These are phyloP conservation scores for Vigna reflexopilosa DNA, from an alignment of 306 rosid species.

Conservation along the genomic window DNA sequence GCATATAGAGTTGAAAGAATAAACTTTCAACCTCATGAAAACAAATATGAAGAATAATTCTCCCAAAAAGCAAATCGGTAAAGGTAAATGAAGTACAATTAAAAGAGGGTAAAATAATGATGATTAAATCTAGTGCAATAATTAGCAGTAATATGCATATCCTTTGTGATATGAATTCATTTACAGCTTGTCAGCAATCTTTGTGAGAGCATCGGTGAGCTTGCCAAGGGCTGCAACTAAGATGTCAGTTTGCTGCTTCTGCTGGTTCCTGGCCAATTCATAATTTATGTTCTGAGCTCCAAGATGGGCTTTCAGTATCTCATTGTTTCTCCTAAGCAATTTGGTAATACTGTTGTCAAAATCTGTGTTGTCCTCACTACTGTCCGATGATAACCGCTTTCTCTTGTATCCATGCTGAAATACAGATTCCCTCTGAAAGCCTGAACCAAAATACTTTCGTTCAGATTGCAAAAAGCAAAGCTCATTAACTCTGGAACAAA, in stretches of 20 bases:
- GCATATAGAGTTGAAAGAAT: slow-evolving; percentile 9
- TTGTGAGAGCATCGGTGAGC: slow-evolving; percentile 60
- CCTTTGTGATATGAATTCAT: slow-evolving; percentile 34
- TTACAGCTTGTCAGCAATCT: slow-evolving; percentile 66
- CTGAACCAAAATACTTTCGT: slow-evolving; percentile 46
- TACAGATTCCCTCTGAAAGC: slow-evolving; percentile 35
- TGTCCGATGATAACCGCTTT: slow-evolving; percentile 47
- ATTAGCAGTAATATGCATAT: slow-evolving; percentile 29
- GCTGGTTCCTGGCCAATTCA: slow-evolving; percentile 61
- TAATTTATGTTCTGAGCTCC: slow-evolving; percentile 52
- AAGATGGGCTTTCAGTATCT: slow-evolving; percentile 54
- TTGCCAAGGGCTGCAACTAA: slow-evolving; percentile 57
- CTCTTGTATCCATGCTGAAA: slow-evolving; percentile 55
- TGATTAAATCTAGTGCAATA: slow-evolving; percentile 38
- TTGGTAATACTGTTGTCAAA: slow-evolving; percentile 44
- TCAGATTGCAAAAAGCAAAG: slow-evolving; percentile 27
- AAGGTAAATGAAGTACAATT: not conserved
- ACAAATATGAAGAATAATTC: slow-evolving; percentile 16
- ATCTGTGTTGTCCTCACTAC: slow-evolving; percentile 34
- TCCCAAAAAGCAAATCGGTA: not conserved
- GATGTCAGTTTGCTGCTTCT: slow-evolving; percentile 55
- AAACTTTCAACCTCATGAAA: slow-evolving; percentile 31
- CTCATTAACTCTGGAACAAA: not conserved
- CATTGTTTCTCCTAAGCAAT: slow-evolving; percentile 49
- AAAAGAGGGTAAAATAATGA: not conserved